Percentiles rank a stretch among this genome's conserved stretches.
Evolutionary conservation across 179 eudicot genomes (phyloP).

Genomic region (Gypsophila paniculata): DNA sequence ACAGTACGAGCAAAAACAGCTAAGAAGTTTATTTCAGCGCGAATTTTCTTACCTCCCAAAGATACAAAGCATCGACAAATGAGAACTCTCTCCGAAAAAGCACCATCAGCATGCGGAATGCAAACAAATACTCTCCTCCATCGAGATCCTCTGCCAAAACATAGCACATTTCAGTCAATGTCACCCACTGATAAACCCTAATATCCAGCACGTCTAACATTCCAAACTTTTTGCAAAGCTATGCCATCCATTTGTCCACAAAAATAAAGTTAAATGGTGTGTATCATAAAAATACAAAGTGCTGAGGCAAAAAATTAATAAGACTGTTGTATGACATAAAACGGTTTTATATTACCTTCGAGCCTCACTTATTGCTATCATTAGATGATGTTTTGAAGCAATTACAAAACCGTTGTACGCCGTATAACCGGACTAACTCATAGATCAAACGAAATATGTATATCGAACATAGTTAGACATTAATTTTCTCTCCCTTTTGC

Average conservation of each 20-base stretch:
- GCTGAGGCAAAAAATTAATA: too few species aligned
- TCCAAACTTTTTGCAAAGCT: too few species aligned
- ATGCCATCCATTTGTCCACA: too few species aligned
- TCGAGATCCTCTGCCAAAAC: conserved; percentile 40
- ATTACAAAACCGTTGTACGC: too few species aligned
- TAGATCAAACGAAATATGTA: background rate
- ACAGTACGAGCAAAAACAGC: background rate
- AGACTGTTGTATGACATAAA: too few species aligned
- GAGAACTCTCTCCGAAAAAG: conserved; percentile 49
- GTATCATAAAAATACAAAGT: too few species aligned
- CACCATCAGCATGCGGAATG: conserved; percentile 54
- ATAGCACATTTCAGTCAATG: conserved; percentile 13
- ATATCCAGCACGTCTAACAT: too few species aligned
- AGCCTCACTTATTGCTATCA: too few species aligned
- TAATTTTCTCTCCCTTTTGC: background rate
- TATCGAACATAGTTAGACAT: background rate
- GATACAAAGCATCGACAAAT: conserved; percentile 45
- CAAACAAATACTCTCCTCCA: conserved; percentile 49
- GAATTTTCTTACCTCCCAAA: conserved; percentile 42
- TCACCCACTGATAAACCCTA: background rate
- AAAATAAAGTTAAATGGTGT: background rate
- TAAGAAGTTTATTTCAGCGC: conserved; percentile 2
- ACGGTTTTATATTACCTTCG: too few species aligned
- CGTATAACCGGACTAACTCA: too few species aligned
- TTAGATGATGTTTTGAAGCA: too few species aligned